These are phyloP conservation scores for Gossypium anomalum DNA, from an alignment of 345 rosid genomes.

Conservation along the genomic window DNA sequence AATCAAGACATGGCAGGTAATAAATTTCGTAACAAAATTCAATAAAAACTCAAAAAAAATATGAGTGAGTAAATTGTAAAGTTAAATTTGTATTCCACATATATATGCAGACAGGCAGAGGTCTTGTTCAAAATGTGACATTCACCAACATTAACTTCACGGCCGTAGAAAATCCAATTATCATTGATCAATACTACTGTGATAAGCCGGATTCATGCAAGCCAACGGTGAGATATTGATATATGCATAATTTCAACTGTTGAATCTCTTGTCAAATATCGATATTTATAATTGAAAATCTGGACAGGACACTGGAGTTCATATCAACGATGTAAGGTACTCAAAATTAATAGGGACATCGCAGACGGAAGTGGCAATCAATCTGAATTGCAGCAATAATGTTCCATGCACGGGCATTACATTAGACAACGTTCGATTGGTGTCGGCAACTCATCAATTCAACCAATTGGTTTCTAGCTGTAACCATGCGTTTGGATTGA, in stretches of 20 bases:
- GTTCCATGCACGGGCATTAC: background rate
- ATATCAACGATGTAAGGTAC: background rate
- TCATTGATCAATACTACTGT: slow-evolving; percentile 7
- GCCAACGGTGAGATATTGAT: background rate
- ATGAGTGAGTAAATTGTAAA: background rate
- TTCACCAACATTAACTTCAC: slow-evolving; percentile 29
- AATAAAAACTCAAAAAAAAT: too few relatives aligned
- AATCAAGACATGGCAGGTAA: slow-evolving; percentile 41
- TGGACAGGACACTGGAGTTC: background rate
- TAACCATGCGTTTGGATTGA: background rate
- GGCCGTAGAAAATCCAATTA: background rate
- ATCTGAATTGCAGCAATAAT: background rate
- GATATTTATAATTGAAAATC: background rate
- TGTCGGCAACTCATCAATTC: background rate
- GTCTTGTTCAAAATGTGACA: slow-evolving; percentile 19
- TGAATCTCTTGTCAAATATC: too few relatives aligned
- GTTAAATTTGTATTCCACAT: background rate
- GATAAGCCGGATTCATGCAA: background rate
- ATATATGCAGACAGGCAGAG: slow-evolving; percentile 22
- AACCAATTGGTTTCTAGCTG: background rate
- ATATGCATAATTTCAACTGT: background rate
- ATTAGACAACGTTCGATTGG: background rate
- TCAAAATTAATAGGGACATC: background rate
- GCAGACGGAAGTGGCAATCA: background rate
- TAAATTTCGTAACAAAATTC: background rate